Conservation (phyloP, 2,329 filamentous ascomycete genomes). For the Chaetomium olivaceum region DNA sequence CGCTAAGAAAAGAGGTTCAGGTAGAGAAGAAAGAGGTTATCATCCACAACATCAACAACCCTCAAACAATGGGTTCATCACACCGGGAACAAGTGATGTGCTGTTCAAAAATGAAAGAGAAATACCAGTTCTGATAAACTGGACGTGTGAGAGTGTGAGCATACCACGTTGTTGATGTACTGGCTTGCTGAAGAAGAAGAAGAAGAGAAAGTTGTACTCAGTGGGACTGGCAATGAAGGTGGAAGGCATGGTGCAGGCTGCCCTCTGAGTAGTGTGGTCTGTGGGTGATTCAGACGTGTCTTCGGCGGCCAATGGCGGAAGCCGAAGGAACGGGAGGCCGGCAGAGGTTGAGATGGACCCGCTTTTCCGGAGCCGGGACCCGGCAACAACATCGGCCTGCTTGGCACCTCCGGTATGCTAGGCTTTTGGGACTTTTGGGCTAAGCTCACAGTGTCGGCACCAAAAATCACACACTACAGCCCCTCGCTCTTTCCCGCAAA, state of each 20-base stretch:
- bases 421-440: neutral
- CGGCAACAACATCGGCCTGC: neutral
- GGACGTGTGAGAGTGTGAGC: neutral
- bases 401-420: neutral
- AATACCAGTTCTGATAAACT: neutral
- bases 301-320: slow-evolving; percentile 9
- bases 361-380: neutral
- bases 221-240: neutral
- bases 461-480: neutral
- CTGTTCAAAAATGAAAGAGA: neutral
- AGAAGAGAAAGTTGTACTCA: neutral
- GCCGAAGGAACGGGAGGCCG: neutral
- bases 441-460: neutral
- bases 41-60: neutral
- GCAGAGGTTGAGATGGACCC: neutral
- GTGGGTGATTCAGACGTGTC: neutral
- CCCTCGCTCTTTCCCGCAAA: neutral
- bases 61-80: neutral
- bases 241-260: neutral
- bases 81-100: neutral
- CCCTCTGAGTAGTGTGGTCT: neutral
- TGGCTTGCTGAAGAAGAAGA: slow-evolving; percentile 12
- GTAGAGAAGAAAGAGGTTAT: neutral
- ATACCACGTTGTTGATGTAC: neutral
- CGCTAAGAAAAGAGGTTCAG: neutral